phyloP scores from a whole-genome alignment of 257 asterid genomes.

The Schizonepeta tenuifolia region DNA sequence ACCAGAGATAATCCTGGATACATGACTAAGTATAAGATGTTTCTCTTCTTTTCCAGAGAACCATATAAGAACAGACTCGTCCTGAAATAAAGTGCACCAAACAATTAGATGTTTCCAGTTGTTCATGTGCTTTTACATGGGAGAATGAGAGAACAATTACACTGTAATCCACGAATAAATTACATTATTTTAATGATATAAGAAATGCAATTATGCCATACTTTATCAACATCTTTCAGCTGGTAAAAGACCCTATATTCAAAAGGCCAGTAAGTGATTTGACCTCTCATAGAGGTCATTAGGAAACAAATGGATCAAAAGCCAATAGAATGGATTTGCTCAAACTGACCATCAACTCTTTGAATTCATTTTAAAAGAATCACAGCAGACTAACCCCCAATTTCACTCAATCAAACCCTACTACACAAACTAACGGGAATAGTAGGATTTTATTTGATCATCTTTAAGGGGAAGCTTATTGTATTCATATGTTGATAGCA shows the following conservation, averaged over 20 bases:
- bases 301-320: constrained; percentile 11
- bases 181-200: constrained; percentile 2
- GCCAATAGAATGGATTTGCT: constrained; percentile 7
- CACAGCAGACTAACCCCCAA: not conserved
- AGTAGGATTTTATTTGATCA: constrained; percentile 1
- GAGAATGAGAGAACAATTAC: constrained; percentile 23
- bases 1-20: constrained; percentile 92
- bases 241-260: constrained; percentile 4
- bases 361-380: not conserved
- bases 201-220: constrained; percentile 14
- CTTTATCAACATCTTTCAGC: constrained; percentile 32
- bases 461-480: not conserved
- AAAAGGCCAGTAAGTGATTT: not conserved
- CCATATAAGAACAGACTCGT: constrained; percentile 93
- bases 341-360: not conserved
- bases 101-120: constrained; percentile 28
- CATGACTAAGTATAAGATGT: constrained; percentile 84
- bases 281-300: not conserved
- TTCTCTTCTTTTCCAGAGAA: constrained; percentile 96
- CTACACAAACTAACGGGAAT: not conserved
- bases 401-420: constrained; percentile 4
- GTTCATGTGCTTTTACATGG: constrained; percentile 13
- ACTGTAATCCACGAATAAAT: constrained; percentile 26
- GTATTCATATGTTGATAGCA: not conserved
- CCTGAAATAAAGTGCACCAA: constrained; percentile 55